A percentile compares a stretch with the other conserved stretches of the same genome.
phyloP scores from a whole-genome alignment of 331 rosid genomes.

The Saraca asoca region DNA sequence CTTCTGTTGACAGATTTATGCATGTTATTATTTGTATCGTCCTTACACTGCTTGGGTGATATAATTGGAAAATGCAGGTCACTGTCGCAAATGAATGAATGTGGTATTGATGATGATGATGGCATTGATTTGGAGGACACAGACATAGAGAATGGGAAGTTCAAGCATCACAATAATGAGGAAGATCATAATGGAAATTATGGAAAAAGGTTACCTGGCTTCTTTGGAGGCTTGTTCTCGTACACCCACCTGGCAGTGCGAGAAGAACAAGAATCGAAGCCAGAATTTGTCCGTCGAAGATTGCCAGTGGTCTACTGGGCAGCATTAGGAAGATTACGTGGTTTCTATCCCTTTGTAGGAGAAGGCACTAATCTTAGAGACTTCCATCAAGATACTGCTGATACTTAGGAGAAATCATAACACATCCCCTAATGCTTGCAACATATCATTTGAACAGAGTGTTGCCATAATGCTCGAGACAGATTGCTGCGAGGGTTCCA shows the following conservation, averaged over 20 bases:
- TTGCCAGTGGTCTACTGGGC: constrained; percentile 46
- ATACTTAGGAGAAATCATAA: constrained; percentile 16
- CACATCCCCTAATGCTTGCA: not conserved
- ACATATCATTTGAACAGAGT: not conserved
- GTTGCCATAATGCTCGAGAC: no score
- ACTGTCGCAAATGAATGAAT: constrained; percentile 28
- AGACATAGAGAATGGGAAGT: constrained; percentile 57
- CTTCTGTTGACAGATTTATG: constrained; percentile 21
- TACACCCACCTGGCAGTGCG: constrained; percentile 37
- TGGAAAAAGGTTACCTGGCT: constrained; percentile 33
- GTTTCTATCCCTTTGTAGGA: constrained; percentile 47
- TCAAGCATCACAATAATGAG: not conserved
- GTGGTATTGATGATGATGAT: constrained; percentile 8
- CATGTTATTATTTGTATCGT: constrained; percentile 8
- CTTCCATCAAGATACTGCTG: constrained; percentile 34
- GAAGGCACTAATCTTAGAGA: constrained; percentile 41
- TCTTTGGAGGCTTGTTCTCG: constrained; percentile 58
- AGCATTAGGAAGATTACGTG: constrained; percentile 60
- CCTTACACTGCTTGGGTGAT: not conserved
- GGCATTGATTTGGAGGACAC: constrained; percentile 39
- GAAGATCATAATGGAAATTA: constrained; percentile 7
- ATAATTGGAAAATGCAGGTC: constrained; percentile 45
- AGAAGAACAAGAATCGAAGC: constrained; percentile 39
- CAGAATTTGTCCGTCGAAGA: constrained; percentile 38
- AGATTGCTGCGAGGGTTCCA: no score